Base-by-base conservation (phyloP, 768 basidiomycete species). In the Panaeolus cyanescens region DNA sequence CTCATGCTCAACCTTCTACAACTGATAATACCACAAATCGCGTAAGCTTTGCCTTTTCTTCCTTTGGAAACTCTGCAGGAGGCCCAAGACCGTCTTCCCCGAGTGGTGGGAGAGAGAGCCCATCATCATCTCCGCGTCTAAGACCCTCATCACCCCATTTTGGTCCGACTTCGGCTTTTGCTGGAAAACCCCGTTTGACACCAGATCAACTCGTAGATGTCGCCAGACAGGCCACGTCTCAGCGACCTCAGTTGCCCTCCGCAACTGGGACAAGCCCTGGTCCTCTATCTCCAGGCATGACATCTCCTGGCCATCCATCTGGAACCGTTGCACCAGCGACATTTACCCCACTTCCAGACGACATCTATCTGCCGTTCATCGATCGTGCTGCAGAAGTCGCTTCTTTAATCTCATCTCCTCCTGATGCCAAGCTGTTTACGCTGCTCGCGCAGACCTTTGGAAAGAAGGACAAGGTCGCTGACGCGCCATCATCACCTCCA, bases 361-460 rank as follows among this genome's bases (percentile, higher is more conserved):
- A 92, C 62, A 84, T 92, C 31, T 89, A 87, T 65, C 85, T 97
- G 13, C 95, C 95, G 1, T 97, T 95, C 75, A 82, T 96, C 63
- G 89, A 96, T 64, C 87, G 95, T 19, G 83, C 92, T 0, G 74
- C 78, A 0, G 95, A 97, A 68, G 93, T 96, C 1, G 64, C 82
- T 4, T 76, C 84, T 8, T 81, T 97, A 30, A 84, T 95, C 60
- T 79, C 82, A 20, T 80, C 75, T 12, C 85, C 80, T 2, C 91
- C 87, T 4, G 90, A 88, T 59, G 83, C 82, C 62, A 88, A 87
- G 62, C 78, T 95, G 2, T 88, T 93, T 62, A 80, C 88, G 5
- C 83, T 93, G 19, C 82, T 94, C 30, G 81, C 85, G 0, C 89
- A 93, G 72, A 91, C 87, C 0, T 89, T 92, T 25, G n/a, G 53